Conservation (phyloP, 345 rosid species). For the Firmiana major region DNA sequence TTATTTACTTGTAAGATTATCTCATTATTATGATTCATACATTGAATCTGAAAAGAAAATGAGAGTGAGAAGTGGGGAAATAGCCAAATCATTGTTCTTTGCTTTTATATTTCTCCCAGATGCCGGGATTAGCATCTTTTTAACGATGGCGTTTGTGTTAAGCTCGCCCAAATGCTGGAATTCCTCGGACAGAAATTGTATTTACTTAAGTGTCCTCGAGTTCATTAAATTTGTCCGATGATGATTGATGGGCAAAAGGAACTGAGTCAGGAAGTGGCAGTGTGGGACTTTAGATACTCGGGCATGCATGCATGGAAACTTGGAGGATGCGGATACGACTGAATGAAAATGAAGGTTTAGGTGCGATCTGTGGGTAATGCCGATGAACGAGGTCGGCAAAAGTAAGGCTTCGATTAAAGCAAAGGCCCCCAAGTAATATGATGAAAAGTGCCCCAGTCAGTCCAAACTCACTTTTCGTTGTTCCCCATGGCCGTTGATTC, state of each 20-base stretch:
- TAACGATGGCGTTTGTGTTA: neutral
- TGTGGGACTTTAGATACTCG: neutral
- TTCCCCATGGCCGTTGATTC: conserved; percentile 20
- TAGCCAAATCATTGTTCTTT: neutral
- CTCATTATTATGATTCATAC: too few relatives aligned
- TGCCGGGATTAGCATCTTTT: neutral
- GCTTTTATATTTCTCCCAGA: neutral
- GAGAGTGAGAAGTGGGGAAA: neutral
- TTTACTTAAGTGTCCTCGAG: neutral
- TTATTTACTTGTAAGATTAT: neutral
- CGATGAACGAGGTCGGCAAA: conserved; percentile 30
- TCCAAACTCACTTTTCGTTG: conserved; percentile 16
- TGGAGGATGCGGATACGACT: neutral
- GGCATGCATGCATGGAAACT: neutral
- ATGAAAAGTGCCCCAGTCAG: conserved; percentile 10
- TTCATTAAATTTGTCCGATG: neutral
- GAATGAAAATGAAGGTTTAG: neutral
- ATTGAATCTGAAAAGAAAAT: too few relatives aligned
- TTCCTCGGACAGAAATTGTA: neutral
- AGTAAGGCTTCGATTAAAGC: conserved; percentile 29
- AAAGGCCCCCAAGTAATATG: neutral
- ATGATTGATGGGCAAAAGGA: neutral
- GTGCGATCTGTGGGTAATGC: neutral
- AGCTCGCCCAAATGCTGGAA: neutral
- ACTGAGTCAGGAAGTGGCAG: neutral